These are phyloP conservation scores for Eutrema heterophyllum DNA, from an alignment of 345 rosid genomes.

Conservation along the genomic window DNA sequence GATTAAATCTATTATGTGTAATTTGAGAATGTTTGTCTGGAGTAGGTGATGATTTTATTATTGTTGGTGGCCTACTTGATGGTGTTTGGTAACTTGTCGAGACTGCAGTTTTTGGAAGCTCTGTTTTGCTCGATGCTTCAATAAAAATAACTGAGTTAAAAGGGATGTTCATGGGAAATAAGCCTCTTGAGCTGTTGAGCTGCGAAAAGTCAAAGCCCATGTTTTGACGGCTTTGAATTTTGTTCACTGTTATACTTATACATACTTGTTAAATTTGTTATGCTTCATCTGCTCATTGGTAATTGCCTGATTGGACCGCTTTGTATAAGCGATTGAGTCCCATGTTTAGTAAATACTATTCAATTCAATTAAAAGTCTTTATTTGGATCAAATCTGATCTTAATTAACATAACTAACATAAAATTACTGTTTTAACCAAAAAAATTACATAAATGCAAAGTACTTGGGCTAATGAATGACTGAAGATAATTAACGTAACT, in stretches of 20 bases:
- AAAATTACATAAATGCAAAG: too few species aligned
- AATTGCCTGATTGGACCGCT: not conserved
- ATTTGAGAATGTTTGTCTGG: too few species aligned
- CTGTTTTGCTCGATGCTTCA: too few species aligned
- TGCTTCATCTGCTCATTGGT: not conserved
- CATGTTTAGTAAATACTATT: not conserved
- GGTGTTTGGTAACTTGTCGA: too few species aligned
- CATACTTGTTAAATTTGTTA: not conserved
- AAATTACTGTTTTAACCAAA: too few species aligned
- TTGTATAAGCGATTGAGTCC: not conserved
- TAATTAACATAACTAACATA: not conserved
- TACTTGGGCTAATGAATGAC: not conserved
- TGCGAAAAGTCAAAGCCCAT: not conserved
- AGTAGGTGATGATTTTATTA: too few species aligned
- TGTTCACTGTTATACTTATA: not conserved
- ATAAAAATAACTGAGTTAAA: too few species aligned
- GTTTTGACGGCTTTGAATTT: not conserved
- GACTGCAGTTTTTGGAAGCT: too few species aligned
- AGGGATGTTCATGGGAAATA: not conserved
- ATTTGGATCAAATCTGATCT: not conserved
- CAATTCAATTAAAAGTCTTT: not conserved
- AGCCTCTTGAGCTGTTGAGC: not conserved
- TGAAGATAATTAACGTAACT: not conserved
- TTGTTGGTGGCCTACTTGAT: too few species aligned
- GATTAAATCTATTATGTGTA: too few species aligned